phyloP scores from a whole-genome alignment of 768 basidiomycete genomes.

The Suillus brevipes region DNA sequence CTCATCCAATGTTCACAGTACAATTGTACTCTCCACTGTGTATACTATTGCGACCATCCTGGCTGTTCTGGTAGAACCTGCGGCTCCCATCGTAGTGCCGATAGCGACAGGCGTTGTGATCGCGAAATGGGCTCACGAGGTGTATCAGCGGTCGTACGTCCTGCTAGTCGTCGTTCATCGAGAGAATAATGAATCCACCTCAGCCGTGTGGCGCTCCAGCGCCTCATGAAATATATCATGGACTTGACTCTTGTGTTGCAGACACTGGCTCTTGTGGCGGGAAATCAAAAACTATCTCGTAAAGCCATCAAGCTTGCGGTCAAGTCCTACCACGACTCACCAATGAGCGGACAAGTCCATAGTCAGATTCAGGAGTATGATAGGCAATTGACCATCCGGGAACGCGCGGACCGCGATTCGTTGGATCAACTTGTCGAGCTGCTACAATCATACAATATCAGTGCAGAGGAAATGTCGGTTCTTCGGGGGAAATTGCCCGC shows the following conservation, averaged over 20 bases:
- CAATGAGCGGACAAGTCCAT: not conserved
- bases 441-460: not conserved
- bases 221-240: conserved; percentile 27
- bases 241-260: conserved; percentile 28
- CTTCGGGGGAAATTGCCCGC: not conserved
- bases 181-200: not conserved
- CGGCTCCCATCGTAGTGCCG: not conserved
- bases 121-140: not conserved
- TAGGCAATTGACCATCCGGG: not conserved
- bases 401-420: not conserved
- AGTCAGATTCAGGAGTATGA: not conserved
- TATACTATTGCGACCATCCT: not conserved
- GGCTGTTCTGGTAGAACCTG: not conserved
- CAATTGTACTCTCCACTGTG: not conserved
- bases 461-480: not conserved
- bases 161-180: not conserved
- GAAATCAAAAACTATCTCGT: not conserved
- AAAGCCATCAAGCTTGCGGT: not conserved
- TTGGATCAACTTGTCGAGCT: not conserved
- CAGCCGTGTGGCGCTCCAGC: conserved; percentile 11
- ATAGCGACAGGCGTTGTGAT: not conserved
- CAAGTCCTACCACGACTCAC: not conserved
- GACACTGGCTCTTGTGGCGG: conserved; percentile 13
- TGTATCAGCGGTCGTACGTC: not conserved
- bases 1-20: not conserved